Evolutionary conservation across 1,284 basidiomycete species (phyloP), one percentile per base, ranked within the genome.

Genomic region (Trichosporon sp.): DNA sequence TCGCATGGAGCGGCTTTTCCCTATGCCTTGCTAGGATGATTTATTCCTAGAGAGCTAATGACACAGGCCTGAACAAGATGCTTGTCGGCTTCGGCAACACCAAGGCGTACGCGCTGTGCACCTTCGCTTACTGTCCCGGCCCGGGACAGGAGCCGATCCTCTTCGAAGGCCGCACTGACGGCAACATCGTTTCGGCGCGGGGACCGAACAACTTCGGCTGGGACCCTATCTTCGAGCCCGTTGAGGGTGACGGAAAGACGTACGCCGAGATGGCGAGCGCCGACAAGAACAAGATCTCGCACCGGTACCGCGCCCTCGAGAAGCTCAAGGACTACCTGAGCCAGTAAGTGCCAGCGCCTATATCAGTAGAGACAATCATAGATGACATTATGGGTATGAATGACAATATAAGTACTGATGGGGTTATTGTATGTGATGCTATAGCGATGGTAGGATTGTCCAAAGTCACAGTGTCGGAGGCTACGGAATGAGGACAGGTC

Each of bases 211-310:
- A 85, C 23, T 85, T 96, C 89, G 81, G 94, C 87, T 98, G 95
- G 96, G 94, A 98, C 80, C 85, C 94, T 0, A 82, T 92, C 5
- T 96, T 99, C 75, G 87, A 95, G 78, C 88, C 89, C 0, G 74
- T 80, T 31, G 84, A 87, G 56, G 74, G 77, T 16, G 78, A 70
- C n/a, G 71, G 77, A 16, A 69, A 65, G 70, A 80, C 78, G 58
- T 97, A 95, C 71, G 95, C 94, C n/a, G 94, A 99, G 82, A 96
- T 99, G 93, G 84, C 85, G 57, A 77, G 83, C 2, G 87, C 86
- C 44, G 86, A 88, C 76, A 99, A 98, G 83, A 95, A 96, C 78
- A 84, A 82, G 66, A 86, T 97, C 49, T 95, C 92, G 2, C 95
- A 98, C 82, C 83, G 95, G 63, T 93, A 89, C 74, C 88, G 88